Conservation (phyloP, 306 rosid genomes). For the Begonia masoniana region DNA sequence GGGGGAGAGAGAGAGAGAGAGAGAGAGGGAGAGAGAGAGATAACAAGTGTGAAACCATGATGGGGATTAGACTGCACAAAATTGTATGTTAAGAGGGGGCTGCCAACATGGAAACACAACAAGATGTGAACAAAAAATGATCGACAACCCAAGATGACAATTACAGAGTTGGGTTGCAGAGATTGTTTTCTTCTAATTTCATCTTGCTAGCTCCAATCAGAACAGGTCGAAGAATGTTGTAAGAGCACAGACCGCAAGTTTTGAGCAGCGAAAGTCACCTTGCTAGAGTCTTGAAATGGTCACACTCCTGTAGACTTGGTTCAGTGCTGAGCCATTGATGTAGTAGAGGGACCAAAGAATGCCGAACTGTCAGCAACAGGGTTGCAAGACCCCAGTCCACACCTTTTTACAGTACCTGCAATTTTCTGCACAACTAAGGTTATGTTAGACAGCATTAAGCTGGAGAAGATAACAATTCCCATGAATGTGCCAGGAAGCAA, state of each 20-base stretch:
- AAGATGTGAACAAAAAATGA: no score
- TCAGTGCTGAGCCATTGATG: constrained; percentile 9
- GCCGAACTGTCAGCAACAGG: not conserved
- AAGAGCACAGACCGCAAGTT: not conserved
- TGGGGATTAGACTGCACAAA: no score
- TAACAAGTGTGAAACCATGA: no score
- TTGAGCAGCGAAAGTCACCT: not conserved
- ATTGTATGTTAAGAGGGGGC: no score
- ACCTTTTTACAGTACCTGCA: constrained; percentile 1
- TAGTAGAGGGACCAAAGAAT: constrained; percentile 6
- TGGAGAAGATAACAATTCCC: not conserved
- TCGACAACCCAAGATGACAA: no score
- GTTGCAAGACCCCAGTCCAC: constrained; percentile 7
- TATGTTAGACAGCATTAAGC: constrained; percentile 2
- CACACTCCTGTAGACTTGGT: constrained; percentile 4
- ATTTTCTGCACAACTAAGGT: not conserved
- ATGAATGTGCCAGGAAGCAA: not conserved
- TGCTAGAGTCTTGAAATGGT: not conserved
- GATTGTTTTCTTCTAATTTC: not conserved
- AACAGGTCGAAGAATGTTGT: constrained; percentile 3
- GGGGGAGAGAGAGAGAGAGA: no score
- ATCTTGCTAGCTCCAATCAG: not conserved
- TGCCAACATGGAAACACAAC: no score
- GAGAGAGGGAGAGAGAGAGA: no score
- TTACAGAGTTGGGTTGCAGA: no score